phyloP scores from a whole-genome alignment of 2,329 filamentous ascomycete genomes.

The Sarocladium oryzae region DNA sequence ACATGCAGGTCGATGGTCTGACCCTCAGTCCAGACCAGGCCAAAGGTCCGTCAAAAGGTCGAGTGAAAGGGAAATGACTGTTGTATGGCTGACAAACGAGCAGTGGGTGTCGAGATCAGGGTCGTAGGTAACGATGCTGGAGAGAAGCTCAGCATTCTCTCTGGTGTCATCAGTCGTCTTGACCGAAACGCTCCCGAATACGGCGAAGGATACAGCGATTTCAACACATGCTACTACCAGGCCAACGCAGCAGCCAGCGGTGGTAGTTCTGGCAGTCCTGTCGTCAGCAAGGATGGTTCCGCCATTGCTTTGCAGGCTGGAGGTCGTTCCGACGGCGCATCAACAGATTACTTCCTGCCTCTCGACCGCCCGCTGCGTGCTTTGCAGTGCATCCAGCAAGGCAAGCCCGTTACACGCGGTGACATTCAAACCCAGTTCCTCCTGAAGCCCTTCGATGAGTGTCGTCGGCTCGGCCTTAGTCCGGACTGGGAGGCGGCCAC shows the following conservation, averaged over 20 bases:
- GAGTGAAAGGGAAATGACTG: background rate
- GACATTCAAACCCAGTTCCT: constrained; percentile 99
- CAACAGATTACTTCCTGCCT: constrained; percentile 95
- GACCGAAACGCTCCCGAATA: constrained; percentile 97
- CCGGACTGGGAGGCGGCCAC: constrained; percentile 82
- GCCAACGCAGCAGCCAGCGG: constrained; percentile 94
- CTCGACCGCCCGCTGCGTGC: constrained; percentile 85
- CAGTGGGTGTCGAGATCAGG: constrained; percentile 86
- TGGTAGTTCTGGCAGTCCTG: constrained; percentile 95
- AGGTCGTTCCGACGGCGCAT: constrained; percentile 86
- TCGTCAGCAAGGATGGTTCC: constrained; percentile 89
- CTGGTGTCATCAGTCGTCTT: constrained; percentile 91
- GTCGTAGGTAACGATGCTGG: constrained; percentile 98
- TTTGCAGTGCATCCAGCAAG: constrained; percentile 74
- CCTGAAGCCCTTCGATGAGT: constrained; percentile 96
- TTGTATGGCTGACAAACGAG: background rate
- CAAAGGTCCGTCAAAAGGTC: constrained; percentile 38
- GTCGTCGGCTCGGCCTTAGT: constrained; percentile 77
- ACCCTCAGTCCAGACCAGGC: constrained; percentile 80
- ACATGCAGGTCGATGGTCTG: constrained; percentile 83
- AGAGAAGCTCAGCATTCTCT: constrained; percentile 96
- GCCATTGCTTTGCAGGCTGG: constrained; percentile 92
- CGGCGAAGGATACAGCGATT: constrained; percentile 95
- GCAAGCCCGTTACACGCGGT: constrained; percentile 71
- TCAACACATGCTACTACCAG: constrained; percentile 95